These are phyloP conservation scores for Byssoonygena ceratinophila DNA, from an alignment of 2,329 filamentous ascomycete species.

Conservation along the genomic window DNA sequence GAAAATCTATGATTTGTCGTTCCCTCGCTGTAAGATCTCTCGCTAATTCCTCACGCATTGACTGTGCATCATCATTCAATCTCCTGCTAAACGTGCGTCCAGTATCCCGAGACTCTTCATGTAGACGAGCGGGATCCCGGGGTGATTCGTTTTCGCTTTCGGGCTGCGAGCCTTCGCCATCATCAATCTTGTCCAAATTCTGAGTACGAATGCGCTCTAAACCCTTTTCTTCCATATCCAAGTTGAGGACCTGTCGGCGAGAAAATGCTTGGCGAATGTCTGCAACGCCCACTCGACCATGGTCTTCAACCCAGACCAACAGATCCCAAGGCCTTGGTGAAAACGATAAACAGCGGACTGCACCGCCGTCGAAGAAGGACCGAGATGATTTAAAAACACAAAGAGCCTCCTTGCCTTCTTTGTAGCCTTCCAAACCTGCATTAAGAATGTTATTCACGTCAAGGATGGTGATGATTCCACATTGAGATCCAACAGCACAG, in stretches of 20 bases:
- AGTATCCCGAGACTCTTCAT: conserved; percentile 2
- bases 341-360: conserved; percentile 84
- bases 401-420: conserved; percentile 53
- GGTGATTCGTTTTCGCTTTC: conserved; percentile 14
- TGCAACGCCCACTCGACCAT: conserved; percentile 41
- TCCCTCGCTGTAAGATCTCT: conserved; percentile 35
- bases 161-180: conserved; percentile 21
- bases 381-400: conserved; percentile 69
- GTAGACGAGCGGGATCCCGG: background rate
- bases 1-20: conserved; percentile 35
- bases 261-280: conserved; percentile 40
- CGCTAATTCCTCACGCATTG: conserved; percentile 27
- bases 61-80: conserved; percentile 21
- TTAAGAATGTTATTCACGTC: conserved; percentile 30
- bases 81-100: conserved; percentile 10
- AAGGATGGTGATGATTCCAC: conserved; percentile 39
- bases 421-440: conserved; percentile 24
- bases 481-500: conserved; percentile 43
- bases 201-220: conserved; percentile 28
- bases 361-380: conserved; percentile 58
- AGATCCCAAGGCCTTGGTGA: conserved; percentile 83
- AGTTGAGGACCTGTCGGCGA: conserved; percentile 35
- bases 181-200: conserved; percentile 22
- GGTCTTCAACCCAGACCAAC: conserved; percentile 86
- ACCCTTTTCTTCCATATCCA: conserved; percentile 27